Evolutionary conservation across 306 rosid species (phyloP).

Genomic region (Coriaria nepalensis): DNA sequence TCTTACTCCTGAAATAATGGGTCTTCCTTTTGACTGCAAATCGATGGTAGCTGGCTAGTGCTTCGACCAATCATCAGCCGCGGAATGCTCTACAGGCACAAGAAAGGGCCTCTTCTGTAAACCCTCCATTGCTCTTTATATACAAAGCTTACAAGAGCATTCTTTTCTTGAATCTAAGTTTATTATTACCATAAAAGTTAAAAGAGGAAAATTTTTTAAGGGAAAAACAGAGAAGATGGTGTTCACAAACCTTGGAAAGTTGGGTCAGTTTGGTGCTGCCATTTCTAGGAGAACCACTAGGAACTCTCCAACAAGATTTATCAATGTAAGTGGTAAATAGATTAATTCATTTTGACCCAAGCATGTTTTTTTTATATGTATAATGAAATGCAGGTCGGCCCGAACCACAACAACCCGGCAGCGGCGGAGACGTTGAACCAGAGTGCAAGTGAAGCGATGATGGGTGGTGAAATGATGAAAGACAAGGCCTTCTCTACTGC

Average conservation of each 20-base stretch:
- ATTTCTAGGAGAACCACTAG: not conserved
- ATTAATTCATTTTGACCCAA: slow-evolving; percentile 1
- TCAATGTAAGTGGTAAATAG: slow-evolving; percentile 1
- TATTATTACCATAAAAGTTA: not conserved
- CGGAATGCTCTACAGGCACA: too few relatives aligned
- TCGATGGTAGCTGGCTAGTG: too few relatives aligned
- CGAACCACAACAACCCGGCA: slow-evolving; percentile 21
- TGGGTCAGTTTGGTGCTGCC: not conserved
- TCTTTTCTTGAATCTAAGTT: too few relatives aligned
- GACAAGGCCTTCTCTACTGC: slow-evolving; percentile 32
- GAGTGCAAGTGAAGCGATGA: slow-evolving; percentile 25
- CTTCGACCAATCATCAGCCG: too few relatives aligned
- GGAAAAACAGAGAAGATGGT: too few relatives aligned
- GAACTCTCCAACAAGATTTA: not conserved
- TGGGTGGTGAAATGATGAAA: slow-evolving; percentile 16
- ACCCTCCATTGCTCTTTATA: too few relatives aligned
- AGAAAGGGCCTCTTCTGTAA: too few relatives aligned
- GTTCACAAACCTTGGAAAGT: slow-evolving; percentile 5
- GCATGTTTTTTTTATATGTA: not conserved
- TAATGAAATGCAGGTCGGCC: slow-evolving; percentile 12
- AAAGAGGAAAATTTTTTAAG: not conserved
- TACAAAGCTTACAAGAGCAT: too few relatives aligned
- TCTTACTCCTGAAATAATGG: too few relatives aligned
- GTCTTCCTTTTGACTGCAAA: too few relatives aligned
- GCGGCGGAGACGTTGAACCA: slow-evolving; percentile 23